Evolutionary conservation across 2,329 filamentous ascomycete species (phyloP).

Genomic region (Aspergillus latus): DNA sequence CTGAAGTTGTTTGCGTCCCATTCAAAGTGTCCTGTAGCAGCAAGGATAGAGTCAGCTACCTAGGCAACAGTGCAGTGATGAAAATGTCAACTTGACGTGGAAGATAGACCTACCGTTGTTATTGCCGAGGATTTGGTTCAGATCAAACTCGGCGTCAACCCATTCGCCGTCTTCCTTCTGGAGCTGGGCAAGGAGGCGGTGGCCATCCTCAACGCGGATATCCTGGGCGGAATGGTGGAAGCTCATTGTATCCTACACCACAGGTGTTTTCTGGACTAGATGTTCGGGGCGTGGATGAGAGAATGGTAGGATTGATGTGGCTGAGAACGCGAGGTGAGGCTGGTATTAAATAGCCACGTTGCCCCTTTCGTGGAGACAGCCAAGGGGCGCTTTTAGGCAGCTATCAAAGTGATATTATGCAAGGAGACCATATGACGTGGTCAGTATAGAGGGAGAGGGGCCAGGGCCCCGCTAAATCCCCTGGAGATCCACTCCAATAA

Average conservation of each 20-base stretch:
- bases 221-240: conserved; percentile 22
- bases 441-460: no score
- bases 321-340: background rate
- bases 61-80: no score
- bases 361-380: background rate
- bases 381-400: background rate
- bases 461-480: no score
- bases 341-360: background rate
- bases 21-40: conserved; percentile 16
- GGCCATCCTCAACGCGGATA: conserved; percentile 17
- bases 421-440: no score
- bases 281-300: background rate
- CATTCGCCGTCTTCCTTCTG: conserved; percentile 7
- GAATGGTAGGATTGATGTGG: background rate
- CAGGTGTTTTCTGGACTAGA: background rate
- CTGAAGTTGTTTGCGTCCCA: conserved; percentile 21
- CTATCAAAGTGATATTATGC: background rate
- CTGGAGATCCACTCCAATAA: no score
- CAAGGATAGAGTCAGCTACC: background rate
- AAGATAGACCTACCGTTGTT: conserved; percentile 14
- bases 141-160: conserved; percentile 13
- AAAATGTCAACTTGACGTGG: background rate
- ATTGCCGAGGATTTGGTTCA: conserved; percentile 21
- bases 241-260: conserved; percentile 18
- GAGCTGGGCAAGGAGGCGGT: conserved; percentile 17